phyloP scores from a whole-genome alignment of 768 basidiomycete genomes.

The Hypholoma fasciculare region DNA sequence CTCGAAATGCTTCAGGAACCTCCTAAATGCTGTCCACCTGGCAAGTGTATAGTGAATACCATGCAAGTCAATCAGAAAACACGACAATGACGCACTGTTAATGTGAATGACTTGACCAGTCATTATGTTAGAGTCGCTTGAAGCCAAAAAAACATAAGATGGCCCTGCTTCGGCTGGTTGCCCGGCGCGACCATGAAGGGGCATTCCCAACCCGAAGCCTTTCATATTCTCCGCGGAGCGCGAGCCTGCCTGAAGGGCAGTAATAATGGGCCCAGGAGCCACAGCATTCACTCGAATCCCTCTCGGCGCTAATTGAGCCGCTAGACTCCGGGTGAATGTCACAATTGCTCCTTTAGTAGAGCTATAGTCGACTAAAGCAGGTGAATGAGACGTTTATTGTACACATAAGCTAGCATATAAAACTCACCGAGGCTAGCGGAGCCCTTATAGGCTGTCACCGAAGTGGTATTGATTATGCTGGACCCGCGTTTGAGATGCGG shows the following conservation, averaged over 20 bases:
- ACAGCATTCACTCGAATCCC: constrained; percentile 58
- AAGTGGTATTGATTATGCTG: constrained; percentile 62
- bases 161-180: constrained; percentile 56
- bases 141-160: constrained; percentile 56
- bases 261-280: constrained; percentile 56
- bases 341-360: constrained; percentile 63
- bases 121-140: constrained; percentile 38
- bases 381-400: constrained; percentile 16
- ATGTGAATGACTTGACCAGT: constrained; percentile 38
- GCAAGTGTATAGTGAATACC: neutral
- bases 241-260: constrained; percentile 58
- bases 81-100: constrained; percentile 26
- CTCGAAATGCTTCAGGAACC: constrained; percentile 12
- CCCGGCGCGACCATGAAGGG: constrained; percentile 48
- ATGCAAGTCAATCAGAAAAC: neutral
- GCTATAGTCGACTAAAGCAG: constrained; percentile 43
- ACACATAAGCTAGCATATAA: constrained; percentile 4
- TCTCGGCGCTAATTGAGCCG: constrained; percentile 51
- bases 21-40: constrained; percentile 23
- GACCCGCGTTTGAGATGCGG: constrained; percentile 61
- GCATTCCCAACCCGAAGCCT: constrained; percentile 46
- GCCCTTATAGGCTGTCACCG: constrained; percentile 52
- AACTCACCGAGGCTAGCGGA: constrained; percentile 27
- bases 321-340: constrained; percentile 55
- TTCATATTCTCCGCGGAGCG: constrained; percentile 58